These are phyloP conservation scores for Thalia dealbata DNA, from an alignment of 176 grass and related monocot genomes.

Conservation along the genomic window DNA sequence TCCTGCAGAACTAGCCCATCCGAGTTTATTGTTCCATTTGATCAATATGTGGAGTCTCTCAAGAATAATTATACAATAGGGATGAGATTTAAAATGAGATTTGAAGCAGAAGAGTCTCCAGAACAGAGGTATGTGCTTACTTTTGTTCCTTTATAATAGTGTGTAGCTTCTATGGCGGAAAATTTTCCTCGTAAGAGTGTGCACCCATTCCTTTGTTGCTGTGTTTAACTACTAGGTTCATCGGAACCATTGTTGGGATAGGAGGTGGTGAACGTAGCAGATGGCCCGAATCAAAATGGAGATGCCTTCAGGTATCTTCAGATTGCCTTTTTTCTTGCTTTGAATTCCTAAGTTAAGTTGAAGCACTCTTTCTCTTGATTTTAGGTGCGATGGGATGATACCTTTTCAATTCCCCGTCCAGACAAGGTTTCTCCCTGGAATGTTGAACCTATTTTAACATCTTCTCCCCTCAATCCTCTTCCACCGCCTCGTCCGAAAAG, in stretches of 20 bases:
- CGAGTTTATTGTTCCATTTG: constrained; percentile 74
- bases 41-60: constrained; percentile 61
- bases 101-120: constrained; percentile 95
- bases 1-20: constrained; percentile 65
- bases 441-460: constrained; percentile 57
- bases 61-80: constrained; percentile 71
- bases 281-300: constrained; percentile 88
- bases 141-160: not conserved
- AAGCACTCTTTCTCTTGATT: constrained; percentile 2
- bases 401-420: constrained; percentile 65
- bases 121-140: constrained; percentile 55
- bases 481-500: constrained; percentile 53
- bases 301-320: constrained; percentile 60
- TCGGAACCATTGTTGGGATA: constrained; percentile 78
- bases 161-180: not conserved
- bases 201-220: too few species aligned
- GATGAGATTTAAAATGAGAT: constrained; percentile 99
- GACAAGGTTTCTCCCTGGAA: constrained; percentile 98
- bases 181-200: not conserved
- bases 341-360: constrained; percentile 8
- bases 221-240: constrained; percentile 62
- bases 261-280: constrained; percentile 46
- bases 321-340: not conserved
- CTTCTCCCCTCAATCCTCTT: constrained; percentile 53
- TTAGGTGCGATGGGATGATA: constrained; percentile 92